Percentiles rank a stretch among this genome's conserved stretches.
Evolutionary conservation across 352 stramenopile species (phyloP).

Genomic region (Phytophthora megakarya): DNA sequence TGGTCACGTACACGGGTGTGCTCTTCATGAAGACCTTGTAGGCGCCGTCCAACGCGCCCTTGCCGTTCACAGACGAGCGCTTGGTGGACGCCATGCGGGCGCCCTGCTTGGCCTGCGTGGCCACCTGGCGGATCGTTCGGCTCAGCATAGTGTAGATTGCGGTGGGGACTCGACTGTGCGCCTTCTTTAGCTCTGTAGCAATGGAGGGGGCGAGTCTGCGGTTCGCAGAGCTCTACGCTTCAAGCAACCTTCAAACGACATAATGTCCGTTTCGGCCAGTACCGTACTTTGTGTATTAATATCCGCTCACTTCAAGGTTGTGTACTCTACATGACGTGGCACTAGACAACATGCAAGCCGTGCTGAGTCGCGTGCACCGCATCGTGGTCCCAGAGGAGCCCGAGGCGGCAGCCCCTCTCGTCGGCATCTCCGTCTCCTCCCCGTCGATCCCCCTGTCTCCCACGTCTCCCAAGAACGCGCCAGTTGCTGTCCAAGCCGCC

Average conservation of each 20-base stretch:
- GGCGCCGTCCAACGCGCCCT: constrained; percentile 58
- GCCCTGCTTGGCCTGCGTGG: constrained; percentile 45
- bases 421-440: background rate
- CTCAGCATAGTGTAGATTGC: constrained; percentile 47
- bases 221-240: constrained; percentile 12
- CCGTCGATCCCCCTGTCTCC: background rate
- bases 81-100: constrained; percentile 66
- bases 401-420: background rate
- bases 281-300: no score
- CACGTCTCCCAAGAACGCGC: background rate
- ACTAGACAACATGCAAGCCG: constrained; percentile 52
- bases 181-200: constrained; percentile 31
- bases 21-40: constrained; percentile 87
- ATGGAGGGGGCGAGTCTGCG: constrained; percentile 30
- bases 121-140: constrained; percentile 56
- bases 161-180: constrained; percentile 18
- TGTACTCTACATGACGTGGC: no score
- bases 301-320: no score
- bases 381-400: constrained; percentile 49
- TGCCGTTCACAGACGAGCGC: constrained; percentile 78
- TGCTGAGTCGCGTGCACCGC: constrained; percentile 74
- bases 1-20: constrained; percentile 82
- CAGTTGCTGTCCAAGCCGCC: background rate
- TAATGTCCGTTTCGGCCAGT: background rate
- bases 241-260: constrained; percentile 24